Base-by-base conservation (phyloP, 106 monocot genomes). In the Posidonia australis region DNA sequence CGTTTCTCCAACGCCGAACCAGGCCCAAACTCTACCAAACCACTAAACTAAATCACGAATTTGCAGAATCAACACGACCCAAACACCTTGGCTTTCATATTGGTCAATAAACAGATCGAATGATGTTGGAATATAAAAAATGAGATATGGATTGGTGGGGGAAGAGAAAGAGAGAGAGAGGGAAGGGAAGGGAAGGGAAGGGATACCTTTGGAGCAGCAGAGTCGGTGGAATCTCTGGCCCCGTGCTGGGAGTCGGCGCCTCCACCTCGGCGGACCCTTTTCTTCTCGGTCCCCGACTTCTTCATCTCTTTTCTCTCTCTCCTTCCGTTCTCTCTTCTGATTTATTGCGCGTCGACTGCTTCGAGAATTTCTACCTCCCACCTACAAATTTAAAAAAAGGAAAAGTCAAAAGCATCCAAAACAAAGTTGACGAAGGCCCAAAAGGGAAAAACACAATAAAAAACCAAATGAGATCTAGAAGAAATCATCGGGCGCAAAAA, bases 201-300 rank as follows among this genome's bases (percentile, higher is more conserved):
- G 19, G 16, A 54, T 25, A 78, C 58, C 53, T 32, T 48, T 42
- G 54, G 25, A 43, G 48, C 70, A 2, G 52, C 29, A 44, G 58
- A 31, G 10, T 79, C 86, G 26, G 67, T 6, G 51, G 47, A 59
- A 79, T 80, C 82, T 77, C 74, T 74, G 52, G 77, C 45, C n/a
- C 60, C 64, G 41, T 63, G 58, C 43, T 78, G 76, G 0, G 74
- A 45, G 22, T 13, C 30, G 0, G 14, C 60, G 0, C 78, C 48
- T 10, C 41, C 64, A 13, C 41, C 57, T 17, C 83, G 76, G 28
- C 86, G 79, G 36, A 86, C 71, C 69, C 86, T 70, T 71, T 80
- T 86, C 74, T 80, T 86, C 77, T 86, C 86, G 45, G 86, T 79
- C 41, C 57, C 58, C 44, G 79, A 71, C 58, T 86, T 86, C 73